Conservation (phyloP, 2,329 filamentous ascomycete genomes). For the Metarhizium guizhouense region DNA sequence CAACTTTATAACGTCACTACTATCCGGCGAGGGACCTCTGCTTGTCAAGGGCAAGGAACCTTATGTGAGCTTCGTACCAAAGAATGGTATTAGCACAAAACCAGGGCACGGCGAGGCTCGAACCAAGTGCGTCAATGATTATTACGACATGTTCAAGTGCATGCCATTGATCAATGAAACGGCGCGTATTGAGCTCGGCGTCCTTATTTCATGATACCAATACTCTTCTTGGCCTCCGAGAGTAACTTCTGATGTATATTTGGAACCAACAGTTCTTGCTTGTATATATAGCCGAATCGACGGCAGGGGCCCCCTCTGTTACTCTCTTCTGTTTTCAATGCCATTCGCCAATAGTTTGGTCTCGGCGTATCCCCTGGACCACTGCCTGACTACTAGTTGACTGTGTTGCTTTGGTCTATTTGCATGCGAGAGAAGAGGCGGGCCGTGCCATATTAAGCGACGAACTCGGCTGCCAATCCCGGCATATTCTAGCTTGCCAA, state of each 20-base stretch:
- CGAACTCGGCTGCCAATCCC: no score
- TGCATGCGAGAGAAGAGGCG: neutral
- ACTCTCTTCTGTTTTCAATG: no score
- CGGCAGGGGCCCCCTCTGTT: no score
- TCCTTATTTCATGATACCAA: conserved; percentile 15
- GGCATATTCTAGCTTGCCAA: no score
- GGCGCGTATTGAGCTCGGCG: conserved; percentile 23
- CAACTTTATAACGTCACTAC: conserved; percentile 25
- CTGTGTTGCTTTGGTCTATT: neutral
- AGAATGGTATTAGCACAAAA: conserved; percentile 23
- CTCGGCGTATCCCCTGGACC: no score
- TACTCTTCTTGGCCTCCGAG: no score
- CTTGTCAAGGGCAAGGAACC: conserved; percentile 23
- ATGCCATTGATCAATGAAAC: conserved; percentile 25
- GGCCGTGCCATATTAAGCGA: no score
- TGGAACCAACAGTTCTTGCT: neutral
- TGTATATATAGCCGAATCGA: no score
- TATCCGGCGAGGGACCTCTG: conserved; percentile 25
- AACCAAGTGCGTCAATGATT: conserved; percentile 26
- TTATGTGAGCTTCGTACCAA: conserved; percentile 23
- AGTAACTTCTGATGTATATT: neutral
- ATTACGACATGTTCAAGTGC: conserved; percentile 23
- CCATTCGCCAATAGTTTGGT: no score
- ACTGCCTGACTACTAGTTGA: no score
- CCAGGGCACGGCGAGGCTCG: conserved; percentile 23